Evolutionary conservation across 129 eudicot species (phyloP).

Genomic region (Tanacetum coccineum): DNA sequence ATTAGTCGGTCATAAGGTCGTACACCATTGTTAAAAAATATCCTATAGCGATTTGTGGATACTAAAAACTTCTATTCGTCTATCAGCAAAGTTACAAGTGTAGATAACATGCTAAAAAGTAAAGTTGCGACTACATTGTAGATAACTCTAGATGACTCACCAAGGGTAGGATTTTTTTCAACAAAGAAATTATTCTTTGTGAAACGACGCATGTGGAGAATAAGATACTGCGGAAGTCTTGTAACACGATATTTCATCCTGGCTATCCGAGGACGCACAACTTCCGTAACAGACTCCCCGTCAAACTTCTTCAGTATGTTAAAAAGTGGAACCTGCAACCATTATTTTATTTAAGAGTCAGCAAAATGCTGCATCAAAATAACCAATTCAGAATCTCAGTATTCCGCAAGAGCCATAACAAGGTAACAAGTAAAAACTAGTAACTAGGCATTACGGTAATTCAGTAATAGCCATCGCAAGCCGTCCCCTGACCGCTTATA

Average conservation of each 20-base stretch:
- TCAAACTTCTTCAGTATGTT: slow-evolving; percentile 96
- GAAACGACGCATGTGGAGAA: slow-evolving; percentile 96
- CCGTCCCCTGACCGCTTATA: neutral
- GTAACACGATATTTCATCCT: slow-evolving; percentile 97
- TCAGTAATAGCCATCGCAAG: neutral
- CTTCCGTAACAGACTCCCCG: slow-evolving; percentile 91
- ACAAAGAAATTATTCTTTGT: slow-evolving; percentile 92
- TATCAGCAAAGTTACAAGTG: neutral
- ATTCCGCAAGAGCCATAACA: neutral
- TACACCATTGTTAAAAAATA: no score
- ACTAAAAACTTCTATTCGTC: no score
- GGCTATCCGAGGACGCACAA: slow-evolving; percentile 92
- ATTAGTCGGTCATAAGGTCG: no score
- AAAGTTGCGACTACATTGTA: no score
- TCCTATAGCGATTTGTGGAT: no score
- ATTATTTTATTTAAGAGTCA: slow-evolving; percentile 11
- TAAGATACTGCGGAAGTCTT: slow-evolving; percentile 80
- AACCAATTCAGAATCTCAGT: neutral
- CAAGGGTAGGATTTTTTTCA: slow-evolving; percentile 98
- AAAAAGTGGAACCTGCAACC: slow-evolving; percentile 84
- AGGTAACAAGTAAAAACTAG: neutral
- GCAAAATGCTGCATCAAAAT: neutral
- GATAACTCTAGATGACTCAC: slow-evolving; percentile 38
- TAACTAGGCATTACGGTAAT: neutral
- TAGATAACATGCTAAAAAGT: neutral